These are phyloP conservation scores for Termitomyces sp. DNA, from an alignment of 768 basidiomycete genomes.

Conservation along the genomic window DNA sequence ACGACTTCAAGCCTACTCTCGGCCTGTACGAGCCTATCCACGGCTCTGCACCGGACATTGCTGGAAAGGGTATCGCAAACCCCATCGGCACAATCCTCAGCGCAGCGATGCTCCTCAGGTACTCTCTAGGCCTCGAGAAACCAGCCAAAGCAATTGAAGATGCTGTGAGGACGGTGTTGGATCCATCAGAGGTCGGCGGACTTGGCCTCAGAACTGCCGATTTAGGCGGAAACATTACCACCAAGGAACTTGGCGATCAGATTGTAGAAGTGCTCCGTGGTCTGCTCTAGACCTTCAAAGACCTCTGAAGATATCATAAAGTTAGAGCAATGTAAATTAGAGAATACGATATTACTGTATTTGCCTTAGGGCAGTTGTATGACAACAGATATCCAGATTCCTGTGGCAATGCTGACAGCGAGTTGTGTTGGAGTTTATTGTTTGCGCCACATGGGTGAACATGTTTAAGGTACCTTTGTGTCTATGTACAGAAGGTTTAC, in stretches of 20 bases:
- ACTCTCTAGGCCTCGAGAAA: constrained; percentile 86
- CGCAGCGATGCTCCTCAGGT: constrained; percentile 88
- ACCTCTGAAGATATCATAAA: not conserved
- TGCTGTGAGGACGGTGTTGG: constrained; percentile 89
- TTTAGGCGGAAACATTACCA: constrained; percentile 74
- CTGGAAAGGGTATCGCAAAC: constrained; percentile 91
- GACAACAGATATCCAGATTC: not conserved
- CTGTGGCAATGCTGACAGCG: too few relatives aligned
- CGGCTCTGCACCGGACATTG: constrained; percentile 92
- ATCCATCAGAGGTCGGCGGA: constrained; percentile 65
- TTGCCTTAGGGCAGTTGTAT: not conserved
- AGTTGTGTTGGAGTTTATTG: too few relatives aligned
- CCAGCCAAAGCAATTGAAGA: constrained; percentile 84
- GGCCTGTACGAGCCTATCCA: constrained; percentile 98
- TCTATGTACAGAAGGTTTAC: not conserved
- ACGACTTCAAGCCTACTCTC: constrained; percentile 69
- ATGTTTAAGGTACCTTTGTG: not conserved
- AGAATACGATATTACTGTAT: not conserved
- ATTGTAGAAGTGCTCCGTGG: constrained; percentile 70
- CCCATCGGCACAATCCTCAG: constrained; percentile 95
- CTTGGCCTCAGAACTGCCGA: constrained; percentile 81
- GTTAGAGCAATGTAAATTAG: not conserved
- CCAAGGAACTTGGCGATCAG: constrained; percentile 80
- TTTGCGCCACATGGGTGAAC: not conserved
- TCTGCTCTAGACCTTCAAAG: constrained; percentile 37